Evolutionary conservation across 768 basidiomycete species (phyloP), one percentile per base, ranked within the genome.

Genomic region (Hygrocybe coccinea): DNA sequence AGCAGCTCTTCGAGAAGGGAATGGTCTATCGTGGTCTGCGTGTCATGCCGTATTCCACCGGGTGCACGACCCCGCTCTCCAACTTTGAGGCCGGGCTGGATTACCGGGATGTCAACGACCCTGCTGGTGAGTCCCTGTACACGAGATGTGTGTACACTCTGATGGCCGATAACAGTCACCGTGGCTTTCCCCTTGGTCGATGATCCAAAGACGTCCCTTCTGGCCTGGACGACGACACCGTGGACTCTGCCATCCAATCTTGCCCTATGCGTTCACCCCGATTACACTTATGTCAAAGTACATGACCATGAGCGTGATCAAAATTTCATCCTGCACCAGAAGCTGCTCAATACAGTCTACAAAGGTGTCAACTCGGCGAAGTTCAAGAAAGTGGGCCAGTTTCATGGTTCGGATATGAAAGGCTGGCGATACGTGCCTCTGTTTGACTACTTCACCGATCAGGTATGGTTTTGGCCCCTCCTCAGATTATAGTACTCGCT

Each of bases 141-240:
- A 38, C 21, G 34, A 3, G 24, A 7, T 19, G 37, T 47, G 17
- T 39, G 52, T 15, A 54, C 41, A 34, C 44, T 22, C 17, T 38
- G 9, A 19, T 35, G 34, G 35, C 12, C 21, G 22, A 49, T 56
- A 55, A 39, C 3, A 88, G 91, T 99, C 4, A 97, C 94, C 17
- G 84, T 99, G 51, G 73, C 92, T 1, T 99, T 99, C 76, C 90
- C 86, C 10, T 81, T 98, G 22, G 89, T 95, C 19, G 92, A 97
- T 60, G 97, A 99, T 66, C 91, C 92, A 1, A 80, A 74, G 52
- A 97, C 95, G 15, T 85, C 90, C 1, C 74, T 99, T 17, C 74
- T 99, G 25, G 95, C 95, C 3, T 99, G 97, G 97, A 99, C 97
- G 15, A 99, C 97, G 15, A 99, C 97, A 0, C 97, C 97, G 0